Percentiles rank a stretch among this genome's conserved stretches.
Conservation (phyloP, 2,329 filamentous ascomycete species). For the Lachnellula arida region DNA sequence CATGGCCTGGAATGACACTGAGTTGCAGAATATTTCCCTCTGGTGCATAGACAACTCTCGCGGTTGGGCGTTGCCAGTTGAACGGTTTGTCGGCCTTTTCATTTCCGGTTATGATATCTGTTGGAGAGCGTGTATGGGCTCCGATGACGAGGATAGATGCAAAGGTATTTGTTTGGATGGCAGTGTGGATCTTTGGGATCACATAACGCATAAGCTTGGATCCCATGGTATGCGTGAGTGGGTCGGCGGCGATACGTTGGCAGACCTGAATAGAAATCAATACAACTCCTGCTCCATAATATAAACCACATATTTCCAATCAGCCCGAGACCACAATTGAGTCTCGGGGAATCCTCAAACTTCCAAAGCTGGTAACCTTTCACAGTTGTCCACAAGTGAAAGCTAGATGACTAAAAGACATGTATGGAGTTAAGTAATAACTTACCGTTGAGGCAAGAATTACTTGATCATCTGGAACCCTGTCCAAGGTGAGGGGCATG, state of each 20-base stretch:
- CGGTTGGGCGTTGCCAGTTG: slow-evolving; percentile 20
- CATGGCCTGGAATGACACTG: slow-evolving; percentile 12
- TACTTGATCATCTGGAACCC: not conserved
- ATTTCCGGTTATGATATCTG: slow-evolving; percentile 7
- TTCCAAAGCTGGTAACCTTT: not conserved
- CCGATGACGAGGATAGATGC: slow-evolving; percentile 3
- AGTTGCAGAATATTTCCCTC: slow-evolving; percentile 10
- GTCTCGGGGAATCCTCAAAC: no score
- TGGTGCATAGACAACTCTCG: slow-evolving; percentile 1
- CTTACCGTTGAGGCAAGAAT: not conserved
- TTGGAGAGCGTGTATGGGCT: slow-evolving; percentile 1
- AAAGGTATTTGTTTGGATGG: not conserved
- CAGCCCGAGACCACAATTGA: no score
- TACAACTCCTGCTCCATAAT: no score
- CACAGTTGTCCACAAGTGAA: not conserved
- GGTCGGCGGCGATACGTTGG: not conserved
- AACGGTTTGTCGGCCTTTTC: slow-evolving; percentile 19
- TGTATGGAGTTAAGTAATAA: not conserved
- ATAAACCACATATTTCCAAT: no score
- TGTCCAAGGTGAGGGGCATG: not conserved
- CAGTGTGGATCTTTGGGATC: slow-evolving; percentile 3
- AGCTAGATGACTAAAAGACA: not conserved
- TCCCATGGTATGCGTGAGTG: slow-evolving; percentile 6
- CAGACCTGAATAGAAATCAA: not conserved
- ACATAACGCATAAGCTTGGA: slow-evolving; percentile 2